These are phyloP conservation scores for Ustilago hordei DNA, from an alignment of 1,284 basidiomycete genomes.

Conservation along the genomic window DNA sequence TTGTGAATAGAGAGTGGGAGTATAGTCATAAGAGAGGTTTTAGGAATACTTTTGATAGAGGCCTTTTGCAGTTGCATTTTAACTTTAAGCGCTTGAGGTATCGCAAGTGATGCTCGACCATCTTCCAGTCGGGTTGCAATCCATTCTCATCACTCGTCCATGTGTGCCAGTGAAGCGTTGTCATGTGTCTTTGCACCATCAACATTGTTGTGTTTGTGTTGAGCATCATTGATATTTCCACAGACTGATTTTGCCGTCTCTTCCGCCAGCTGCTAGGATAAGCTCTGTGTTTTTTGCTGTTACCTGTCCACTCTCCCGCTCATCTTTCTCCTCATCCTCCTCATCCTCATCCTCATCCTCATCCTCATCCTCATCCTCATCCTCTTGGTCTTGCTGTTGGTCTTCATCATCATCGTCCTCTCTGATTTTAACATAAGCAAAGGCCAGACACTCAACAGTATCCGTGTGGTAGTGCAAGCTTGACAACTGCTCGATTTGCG, in stretches of 20 bases:
- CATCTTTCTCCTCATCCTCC: background rate
- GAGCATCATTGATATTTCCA: constrained; percentile 38
- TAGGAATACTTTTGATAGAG: constrained; percentile 74
- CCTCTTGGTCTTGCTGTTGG: too few species aligned
- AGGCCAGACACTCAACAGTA: constrained; percentile 38
- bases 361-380: background rate
- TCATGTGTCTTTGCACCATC: background rate
- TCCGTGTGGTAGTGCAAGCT: constrained; percentile 30
- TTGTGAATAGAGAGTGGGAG: constrained; percentile 98
- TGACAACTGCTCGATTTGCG: background rate
- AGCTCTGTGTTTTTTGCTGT: constrained; percentile 1
- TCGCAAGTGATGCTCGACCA: constrained; percentile 50
- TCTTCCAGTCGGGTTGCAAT: background rate
- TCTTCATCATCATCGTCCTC: background rate
- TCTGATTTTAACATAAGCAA: constrained; percentile 6
- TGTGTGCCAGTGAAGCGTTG: background rate
- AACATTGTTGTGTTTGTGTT: background rate
- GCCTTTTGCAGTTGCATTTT: constrained; percentile 71
- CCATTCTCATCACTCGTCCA: background rate
- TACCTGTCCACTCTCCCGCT: background rate
- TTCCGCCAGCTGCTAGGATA: constrained; percentile 38
- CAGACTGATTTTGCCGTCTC: constrained; percentile 47
- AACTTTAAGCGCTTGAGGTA: constrained; percentile 67
- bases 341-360: background rate
- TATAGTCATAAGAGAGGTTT: constrained; percentile 87